These are phyloP conservation scores for Aspergillus sojae DNA, from an alignment of 2,329 filamentous ascomycete genomes.

Conservation along the genomic window DNA sequence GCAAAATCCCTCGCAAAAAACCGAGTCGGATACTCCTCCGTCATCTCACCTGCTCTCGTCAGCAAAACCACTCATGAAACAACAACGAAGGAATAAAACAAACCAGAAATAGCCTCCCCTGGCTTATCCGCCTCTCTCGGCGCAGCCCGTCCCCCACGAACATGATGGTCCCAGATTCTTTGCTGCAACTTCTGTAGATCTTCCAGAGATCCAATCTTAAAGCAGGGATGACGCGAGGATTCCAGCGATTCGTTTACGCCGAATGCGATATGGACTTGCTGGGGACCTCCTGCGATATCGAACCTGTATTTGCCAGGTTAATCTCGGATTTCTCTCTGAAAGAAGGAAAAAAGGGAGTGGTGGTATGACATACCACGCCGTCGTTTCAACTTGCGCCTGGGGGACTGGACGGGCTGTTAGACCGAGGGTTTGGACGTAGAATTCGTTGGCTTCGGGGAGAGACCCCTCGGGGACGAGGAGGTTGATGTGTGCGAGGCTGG, in stretches of 20 bases:
- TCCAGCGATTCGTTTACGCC: conserved; percentile 43
- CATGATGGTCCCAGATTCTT: conserved; percentile 56
- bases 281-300: conserved; percentile 57
- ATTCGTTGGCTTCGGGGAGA: conserved; percentile 54
- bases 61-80: conserved; percentile 3
- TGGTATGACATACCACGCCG: conserved; percentile 54
- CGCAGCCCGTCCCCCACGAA: conserved; percentile 52
- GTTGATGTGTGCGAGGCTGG: conserved; percentile 61
- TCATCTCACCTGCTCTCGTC: conserved; percentile 50
- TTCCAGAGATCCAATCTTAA: conserved; percentile 53
- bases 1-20: conserved; percentile 66
- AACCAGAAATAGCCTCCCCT: conserved; percentile 50
- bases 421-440: conserved; percentile 61
- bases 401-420: conserved; percentile 58
- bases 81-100: conserved; percentile 9
- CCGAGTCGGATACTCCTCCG: conserved; percentile 61
- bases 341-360: background rate
- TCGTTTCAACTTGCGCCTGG: conserved; percentile 50
- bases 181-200: conserved; percentile 52
- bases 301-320: conserved; percentile 41
- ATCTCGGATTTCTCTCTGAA: conserved; percentile 15
- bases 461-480: conserved; percentile 59
- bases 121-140: conserved; percentile 60
- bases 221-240: conserved; percentile 61
- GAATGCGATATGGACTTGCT: conserved; percentile 59